Evolutionary conservation across 2,329 filamentous ascomycete genomes (phyloP).

Genomic region (Diaporthe sp.): DNA sequence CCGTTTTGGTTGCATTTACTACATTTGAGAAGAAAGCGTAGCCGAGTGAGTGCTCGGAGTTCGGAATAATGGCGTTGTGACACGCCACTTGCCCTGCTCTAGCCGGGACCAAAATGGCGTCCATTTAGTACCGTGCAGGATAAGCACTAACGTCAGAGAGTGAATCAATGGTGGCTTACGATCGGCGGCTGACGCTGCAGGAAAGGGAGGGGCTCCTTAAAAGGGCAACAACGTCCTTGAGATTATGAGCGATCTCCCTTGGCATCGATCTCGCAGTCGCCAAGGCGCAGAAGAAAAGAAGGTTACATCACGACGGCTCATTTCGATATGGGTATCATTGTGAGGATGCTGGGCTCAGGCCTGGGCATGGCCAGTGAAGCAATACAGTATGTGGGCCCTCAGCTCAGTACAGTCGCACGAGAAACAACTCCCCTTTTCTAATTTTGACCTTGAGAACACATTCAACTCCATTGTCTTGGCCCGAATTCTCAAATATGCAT

Average conservation of each 20-base stretch:
- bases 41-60: neutral
- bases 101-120: neutral
- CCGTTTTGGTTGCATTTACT: too few relatives aligned
- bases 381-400: conserved; percentile 37
- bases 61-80: neutral
- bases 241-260: neutral
- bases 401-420: neutral
- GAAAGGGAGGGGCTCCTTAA: neutral
- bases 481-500: too few relatives aligned
- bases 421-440: rapidly evolving
- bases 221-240: neutral
- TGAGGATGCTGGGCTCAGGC: conserved; percentile 37
- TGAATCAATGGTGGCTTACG: neutral
- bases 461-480: neutral
- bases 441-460: neutral
- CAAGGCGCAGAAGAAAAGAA: neutral
- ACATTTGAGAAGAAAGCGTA: neutral
- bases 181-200: neutral
- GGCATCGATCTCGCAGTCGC: neutral
- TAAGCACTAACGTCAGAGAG: neutral
- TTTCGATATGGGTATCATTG: conserved; percentile 32
- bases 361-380: conserved; percentile 44
- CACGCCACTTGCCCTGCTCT: neutral
- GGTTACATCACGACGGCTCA: neutral
- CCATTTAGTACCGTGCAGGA: neutral